Evolutionary conservation across 148 eudicot species (phyloP).

Genomic region (Camellia lanceoleosa): DNA sequence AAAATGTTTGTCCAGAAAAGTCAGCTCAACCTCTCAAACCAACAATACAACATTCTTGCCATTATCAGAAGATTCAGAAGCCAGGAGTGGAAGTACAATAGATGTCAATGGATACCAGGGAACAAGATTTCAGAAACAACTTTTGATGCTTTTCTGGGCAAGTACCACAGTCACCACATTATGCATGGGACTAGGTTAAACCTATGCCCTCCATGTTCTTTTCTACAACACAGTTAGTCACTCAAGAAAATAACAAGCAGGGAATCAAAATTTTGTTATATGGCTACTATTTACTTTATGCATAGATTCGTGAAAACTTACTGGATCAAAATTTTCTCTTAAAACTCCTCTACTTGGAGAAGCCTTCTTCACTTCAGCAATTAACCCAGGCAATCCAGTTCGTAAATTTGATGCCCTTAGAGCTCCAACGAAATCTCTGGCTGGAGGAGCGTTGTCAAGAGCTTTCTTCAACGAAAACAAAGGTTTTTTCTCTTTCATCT

Average conservation of each 20-base stretch:
- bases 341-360: slow-evolving; percentile 94
- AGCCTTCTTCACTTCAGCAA: slow-evolving; percentile 99
- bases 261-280: neutral
- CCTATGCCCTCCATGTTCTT: neutral
- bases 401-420: slow-evolving; percentile 57
- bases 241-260: neutral
- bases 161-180: slow-evolving; percentile 3
- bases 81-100: neutral
- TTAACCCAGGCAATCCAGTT: slow-evolving; percentile 83
- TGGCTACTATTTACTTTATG: neutral
- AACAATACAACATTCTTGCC: neutral
- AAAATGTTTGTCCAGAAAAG: neutral
- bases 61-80: neutral
- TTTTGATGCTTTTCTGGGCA: neutral
- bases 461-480: slow-evolving; percentile 47
- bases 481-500: slow-evolving; percentile 74
- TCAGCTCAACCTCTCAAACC: neutral
- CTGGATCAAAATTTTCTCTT: slow-evolving; percentile 90
- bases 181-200: neutral
- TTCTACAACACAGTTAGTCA: neutral
- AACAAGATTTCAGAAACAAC: neutral
- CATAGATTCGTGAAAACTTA: slow-evolving; percentile 27
- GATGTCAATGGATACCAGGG: neutral
- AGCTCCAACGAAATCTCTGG: slow-evolving; percentile 81
- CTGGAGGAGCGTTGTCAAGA: slow-evolving; percentile 59